Percentiles rank a stretch among this genome's conserved stretches.
Conservation (phyloP, 1,139 yeast genomes). For the Fermentozyma sake region DNA sequence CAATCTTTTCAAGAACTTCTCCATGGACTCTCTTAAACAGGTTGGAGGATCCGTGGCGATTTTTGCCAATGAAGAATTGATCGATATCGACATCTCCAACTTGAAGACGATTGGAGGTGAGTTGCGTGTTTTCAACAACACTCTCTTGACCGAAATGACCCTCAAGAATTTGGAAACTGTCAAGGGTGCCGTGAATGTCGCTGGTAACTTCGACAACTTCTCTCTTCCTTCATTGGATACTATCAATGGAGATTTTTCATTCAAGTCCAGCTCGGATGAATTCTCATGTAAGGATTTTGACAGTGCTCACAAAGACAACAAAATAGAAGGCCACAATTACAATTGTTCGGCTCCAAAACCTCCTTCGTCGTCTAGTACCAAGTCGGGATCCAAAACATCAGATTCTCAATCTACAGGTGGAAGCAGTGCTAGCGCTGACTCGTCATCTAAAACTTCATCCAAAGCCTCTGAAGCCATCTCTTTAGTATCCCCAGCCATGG, state of each 20-base stretch:
- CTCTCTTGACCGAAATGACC: constrained; percentile 33
- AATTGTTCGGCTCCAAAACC: constrained; percentile 35
- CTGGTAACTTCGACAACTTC: constrained; percentile 38
- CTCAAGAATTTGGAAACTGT: constrained; percentile 30
- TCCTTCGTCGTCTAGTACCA: constrained; percentile 7
- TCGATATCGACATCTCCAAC: constrained; percentile 22
- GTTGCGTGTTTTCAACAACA: constrained; percentile 40
- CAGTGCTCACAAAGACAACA: constrained; percentile 26
- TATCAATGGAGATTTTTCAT: constrained; percentile 43
- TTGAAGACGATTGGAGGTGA: constrained; percentile 41
- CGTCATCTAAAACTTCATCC: constrained; percentile 13
- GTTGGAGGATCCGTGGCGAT: constrained; percentile 42
- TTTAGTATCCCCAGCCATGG: constrained; percentile 13
- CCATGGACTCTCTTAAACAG: constrained; percentile 25
- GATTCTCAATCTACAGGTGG: constrained; percentile 13
- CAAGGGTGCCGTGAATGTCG: constrained; percentile 42
- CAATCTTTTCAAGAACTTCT: constrained; percentile 33
- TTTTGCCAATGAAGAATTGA: constrained; percentile 41
- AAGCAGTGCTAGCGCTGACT: constrained; percentile 9
- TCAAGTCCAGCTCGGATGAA: constrained; percentile 33
- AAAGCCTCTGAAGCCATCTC: constrained; percentile 17
- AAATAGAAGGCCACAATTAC: constrained; percentile 45
- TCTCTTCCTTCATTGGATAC: constrained; percentile 33
- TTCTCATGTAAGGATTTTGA: constrained; percentile 37
- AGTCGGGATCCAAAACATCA: constrained; percentile 8